These are phyloP conservation scores for Pythium rishiriense DNA, from an alignment of 352 stramenopile genomes.

Conservation along the genomic window DNA sequence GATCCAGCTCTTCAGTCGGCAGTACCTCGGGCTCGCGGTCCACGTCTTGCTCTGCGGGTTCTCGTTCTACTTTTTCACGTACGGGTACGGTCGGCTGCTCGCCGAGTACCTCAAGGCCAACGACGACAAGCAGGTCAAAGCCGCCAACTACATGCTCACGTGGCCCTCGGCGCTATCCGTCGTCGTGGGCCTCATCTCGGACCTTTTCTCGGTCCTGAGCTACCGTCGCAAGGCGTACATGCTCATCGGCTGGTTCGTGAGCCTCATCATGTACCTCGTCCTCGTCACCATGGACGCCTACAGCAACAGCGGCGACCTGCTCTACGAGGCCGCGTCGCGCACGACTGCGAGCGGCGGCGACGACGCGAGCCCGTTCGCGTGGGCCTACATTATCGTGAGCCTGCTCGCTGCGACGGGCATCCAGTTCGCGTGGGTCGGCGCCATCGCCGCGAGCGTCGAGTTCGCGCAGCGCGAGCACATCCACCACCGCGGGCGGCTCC, in stretches of 20 bases:
- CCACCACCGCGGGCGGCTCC: slow-evolving; percentile 22
- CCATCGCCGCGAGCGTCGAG: slow-evolving; percentile 24
- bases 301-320: slow-evolving; percentile 10
- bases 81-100: slow-evolving; percentile 24
- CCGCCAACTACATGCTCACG: slow-evolving; percentile 35
- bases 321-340: slow-evolving; percentile 3
- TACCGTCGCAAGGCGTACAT: slow-evolving; percentile 84
- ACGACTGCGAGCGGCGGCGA: background rate
- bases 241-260: slow-evolving; percentile 44
- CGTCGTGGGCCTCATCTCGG: slow-evolving; percentile 64
- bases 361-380: slow-evolving; percentile 8
- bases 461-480: slow-evolving; percentile 31
- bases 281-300: slow-evolving; percentile 21
- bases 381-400: slow-evolving; percentile 20
- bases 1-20: slow-evolving; percentile 18
- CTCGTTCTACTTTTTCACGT: slow-evolving; percentile 25
- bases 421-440: slow-evolving; percentile 25
- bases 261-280: slow-evolving; percentile 19
- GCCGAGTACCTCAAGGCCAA: slow-evolving; percentile 24
- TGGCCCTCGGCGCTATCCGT: slow-evolving; percentile 66
- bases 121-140: slow-evolving; percentile 15
- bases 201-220: slow-evolving; percentile 62
- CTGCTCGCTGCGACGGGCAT: slow-evolving; percentile 18
- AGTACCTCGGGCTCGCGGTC: slow-evolving; percentile 27
- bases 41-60: slow-evolving; percentile 23